Evolutionary conservation across 2,329 filamentous ascomycete species (phyloP).

Genomic region (Amphichorda felina): DNA sequence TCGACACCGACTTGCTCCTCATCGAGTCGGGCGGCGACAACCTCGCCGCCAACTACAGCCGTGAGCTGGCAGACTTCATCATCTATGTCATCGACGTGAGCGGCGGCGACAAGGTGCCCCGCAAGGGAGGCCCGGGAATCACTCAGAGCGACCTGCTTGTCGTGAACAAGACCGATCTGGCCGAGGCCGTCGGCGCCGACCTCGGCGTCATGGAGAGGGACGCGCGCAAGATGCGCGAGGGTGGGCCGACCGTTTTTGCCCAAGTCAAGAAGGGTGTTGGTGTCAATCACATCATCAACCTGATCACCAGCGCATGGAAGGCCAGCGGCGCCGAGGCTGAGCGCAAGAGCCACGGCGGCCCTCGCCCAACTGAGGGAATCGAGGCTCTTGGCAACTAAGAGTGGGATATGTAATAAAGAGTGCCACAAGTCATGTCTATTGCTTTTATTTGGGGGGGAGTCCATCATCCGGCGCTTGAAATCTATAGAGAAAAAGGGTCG

Average conservation of each 20-base stretch:
- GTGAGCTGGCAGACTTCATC: constrained; percentile 94
- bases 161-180: constrained; percentile 95
- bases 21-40: constrained; percentile 97
- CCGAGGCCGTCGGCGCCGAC: constrained; percentile 82
- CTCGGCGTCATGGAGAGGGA: constrained; percentile 90
- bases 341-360: constrained; percentile 40
- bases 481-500: neutral
- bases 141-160: constrained; percentile 90
- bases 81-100: constrained; percentile 97
- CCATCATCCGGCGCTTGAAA: neutral
- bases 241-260: constrained; percentile 88
- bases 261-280: constrained; percentile 90
- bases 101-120: constrained; percentile 90
- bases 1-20: constrained; percentile 70
- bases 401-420: neutral
- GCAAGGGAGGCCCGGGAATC: constrained; percentile 94
- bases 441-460: neutral
- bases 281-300: constrained; percentile 73
- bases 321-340: constrained; percentile 66
- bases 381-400: constrained; percentile 26
- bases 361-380: constrained; percentile 42
- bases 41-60: constrained; percentile 88
- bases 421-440: constrained; percentile 1
- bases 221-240: constrained; percentile 87
- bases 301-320: constrained; percentile 89